Evolutionary conservation across 306 rosid genomes (phyloP), one percentile per base, ranked within the genome.

Genomic region (Citrullus mucosospermus): DNA sequence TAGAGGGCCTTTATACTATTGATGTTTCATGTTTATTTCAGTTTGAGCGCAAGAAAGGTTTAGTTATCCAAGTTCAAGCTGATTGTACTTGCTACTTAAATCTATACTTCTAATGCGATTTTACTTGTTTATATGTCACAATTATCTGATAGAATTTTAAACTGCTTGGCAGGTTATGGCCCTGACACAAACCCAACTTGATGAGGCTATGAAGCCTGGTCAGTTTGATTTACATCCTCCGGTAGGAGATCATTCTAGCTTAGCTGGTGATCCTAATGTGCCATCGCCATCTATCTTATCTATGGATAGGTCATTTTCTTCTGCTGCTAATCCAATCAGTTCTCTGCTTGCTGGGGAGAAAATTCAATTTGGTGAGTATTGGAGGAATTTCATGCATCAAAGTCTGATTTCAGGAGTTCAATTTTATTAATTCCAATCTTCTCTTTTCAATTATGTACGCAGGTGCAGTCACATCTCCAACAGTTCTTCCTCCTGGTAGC

Each of bases 401-500:
- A 9, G 80, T 69, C 71, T 76, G 72, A 4, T 77, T 73, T 75
- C 71, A 65, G 41, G 77, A 28, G 70, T 85, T 58, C 41, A 69
- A 38, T 76, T 79, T 6, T 63, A 28, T 78, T 70, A 39, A 78
- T 79, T 28, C 78, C 72, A 46, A 72, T 15, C 67, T 44, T 14
- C 11, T 63, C 44, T 25, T 72, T 78, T 1, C 75, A 54, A 78
- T 53, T 79, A 75, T 78, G 25, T 78, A 32, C 84, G 81, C 82
- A 94, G 98, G 98, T 78, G 98, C 96, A 6, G 97, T 94, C 76
- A 94, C 98, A 68, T 94, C 98, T 80, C 98, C 97, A 18, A 90
- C 97, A 71, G 82, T 92, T 83, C 92, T 95, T 69, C 90, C 92
- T 57, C 84, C 94, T 62, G 84, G 82, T 79, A 85, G 86, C 83